These are phyloP conservation scores for Rhynchosporium secalis DNA, from an alignment of 2,329 filamentous ascomycete genomes.

Conservation along the genomic window DNA sequence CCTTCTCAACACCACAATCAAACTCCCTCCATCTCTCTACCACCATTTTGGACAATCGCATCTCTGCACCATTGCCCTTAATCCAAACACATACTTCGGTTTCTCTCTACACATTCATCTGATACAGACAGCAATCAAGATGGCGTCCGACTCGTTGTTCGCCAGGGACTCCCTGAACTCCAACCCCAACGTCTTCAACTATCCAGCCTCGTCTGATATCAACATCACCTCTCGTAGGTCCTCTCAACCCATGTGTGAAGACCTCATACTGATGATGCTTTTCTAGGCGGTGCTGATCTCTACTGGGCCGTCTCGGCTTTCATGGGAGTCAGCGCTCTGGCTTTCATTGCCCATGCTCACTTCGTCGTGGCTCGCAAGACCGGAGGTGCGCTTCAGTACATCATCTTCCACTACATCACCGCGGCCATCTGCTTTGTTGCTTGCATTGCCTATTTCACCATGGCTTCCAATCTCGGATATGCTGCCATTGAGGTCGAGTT, in stretches of 20 bases:
- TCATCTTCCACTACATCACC: constrained; percentile 53
- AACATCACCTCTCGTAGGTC: constrained; percentile 51
- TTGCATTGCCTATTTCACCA: constrained; percentile 49
- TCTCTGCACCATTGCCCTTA: background rate
- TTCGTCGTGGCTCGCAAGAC: constrained; percentile 55
- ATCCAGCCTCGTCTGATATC: constrained; percentile 48
- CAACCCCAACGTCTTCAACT: constrained; percentile 34
- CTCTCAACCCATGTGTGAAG: background rate
- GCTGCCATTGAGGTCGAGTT: constrained; percentile 64
- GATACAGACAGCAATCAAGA: constrained; percentile 15
- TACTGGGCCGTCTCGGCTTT: constrained; percentile 62
- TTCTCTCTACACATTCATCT: background rate
- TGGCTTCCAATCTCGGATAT: constrained; percentile 66
- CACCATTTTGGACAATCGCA: background rate
- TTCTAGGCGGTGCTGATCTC: constrained; percentile 55
- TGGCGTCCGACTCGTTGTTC: constrained; percentile 17
- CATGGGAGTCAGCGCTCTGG: constrained; percentile 56
- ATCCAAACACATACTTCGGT: background rate
- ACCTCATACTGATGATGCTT: background rate
- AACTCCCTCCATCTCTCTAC: background rate
- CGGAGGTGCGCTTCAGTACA: constrained; percentile 38
- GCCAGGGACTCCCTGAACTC: constrained; percentile 26
- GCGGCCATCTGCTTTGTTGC: constrained; percentile 11
- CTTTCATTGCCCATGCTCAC: constrained; percentile 51
- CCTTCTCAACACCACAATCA: background rate